Evolutionary conservation across 2,329 filamentous ascomycete species (phyloP).

Genomic region (Elsinoe arachidis): DNA sequence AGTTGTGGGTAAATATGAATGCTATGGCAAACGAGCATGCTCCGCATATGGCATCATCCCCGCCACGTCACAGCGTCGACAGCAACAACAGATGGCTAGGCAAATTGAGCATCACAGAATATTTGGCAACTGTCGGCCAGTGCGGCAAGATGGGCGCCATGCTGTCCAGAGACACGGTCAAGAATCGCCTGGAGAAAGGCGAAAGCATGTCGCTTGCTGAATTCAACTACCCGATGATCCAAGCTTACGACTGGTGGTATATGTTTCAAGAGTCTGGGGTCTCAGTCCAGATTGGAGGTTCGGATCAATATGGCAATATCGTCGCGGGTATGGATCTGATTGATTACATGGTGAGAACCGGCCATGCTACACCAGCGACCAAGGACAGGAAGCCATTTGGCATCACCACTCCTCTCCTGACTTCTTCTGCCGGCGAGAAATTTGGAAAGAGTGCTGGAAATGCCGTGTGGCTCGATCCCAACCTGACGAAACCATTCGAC

Average conservation of each 20-base stretch:
- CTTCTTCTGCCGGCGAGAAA: conserved; percentile 75
- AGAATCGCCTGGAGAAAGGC: conserved; percentile 70
- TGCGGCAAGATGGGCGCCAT: conserved; percentile 64
- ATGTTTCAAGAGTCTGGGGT: conserved; percentile 62
- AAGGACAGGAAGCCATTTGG: conserved; percentile 54
- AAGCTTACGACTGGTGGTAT: conserved; percentile 95
- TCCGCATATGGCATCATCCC: conserved; percentile 23
- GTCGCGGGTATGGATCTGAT: conserved; percentile 79
- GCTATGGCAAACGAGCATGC: conserved; percentile 40
- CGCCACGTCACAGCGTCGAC: background rate
- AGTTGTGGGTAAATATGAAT: conserved; percentile 67
- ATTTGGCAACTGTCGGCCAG: conserved; percentile 64
- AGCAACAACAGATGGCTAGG: conserved; percentile 68
- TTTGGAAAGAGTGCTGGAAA: conserved; percentile 94
- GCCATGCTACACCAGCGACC: conserved; percentile 15
- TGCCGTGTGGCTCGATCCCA: conserved; percentile 80
- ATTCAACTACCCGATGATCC: conserved; percentile 85
- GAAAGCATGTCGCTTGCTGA: conserved; percentile 93
- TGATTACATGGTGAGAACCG: conserved; percentile 49
- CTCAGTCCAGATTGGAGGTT: conserved; percentile 85
- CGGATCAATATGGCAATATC: conserved; percentile 96
- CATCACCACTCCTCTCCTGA: conserved; percentile 84
- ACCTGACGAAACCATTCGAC: conserved; percentile 73
- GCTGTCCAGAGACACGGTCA: conserved; percentile 47
- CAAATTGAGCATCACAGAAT: conserved; percentile 60